A percentile compares a stretch with the other conserved stretches of the same genome.
These are phyloP conservation scores for Tylopilus vinaceipallidus DNA, from an alignment of 768 basidiomycete species.

Conservation along the genomic window DNA sequence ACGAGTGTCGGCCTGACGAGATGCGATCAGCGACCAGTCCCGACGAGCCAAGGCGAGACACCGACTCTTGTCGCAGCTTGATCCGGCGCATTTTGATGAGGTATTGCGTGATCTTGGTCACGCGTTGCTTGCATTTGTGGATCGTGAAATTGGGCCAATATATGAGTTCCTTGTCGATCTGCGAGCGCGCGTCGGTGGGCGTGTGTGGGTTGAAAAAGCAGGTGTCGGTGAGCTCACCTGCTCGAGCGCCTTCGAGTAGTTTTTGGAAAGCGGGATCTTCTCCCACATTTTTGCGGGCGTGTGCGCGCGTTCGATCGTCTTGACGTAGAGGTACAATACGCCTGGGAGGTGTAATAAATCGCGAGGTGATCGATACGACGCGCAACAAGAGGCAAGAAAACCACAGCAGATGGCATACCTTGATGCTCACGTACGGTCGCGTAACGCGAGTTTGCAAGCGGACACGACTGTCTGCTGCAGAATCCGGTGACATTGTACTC, in stretches of 20 bases:
- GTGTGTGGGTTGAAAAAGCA: background rate
- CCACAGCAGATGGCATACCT: constrained; percentile 45
- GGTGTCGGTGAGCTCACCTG: constrained; percentile 54
- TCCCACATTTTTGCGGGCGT: constrained; percentile 99
- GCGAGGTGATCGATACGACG: background rate
- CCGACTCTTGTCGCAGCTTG: constrained; percentile 83
- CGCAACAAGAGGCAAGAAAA: background rate
- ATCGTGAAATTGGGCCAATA: constrained; percentile 98
- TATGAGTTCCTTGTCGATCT: constrained; percentile 96
- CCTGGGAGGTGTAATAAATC: constrained; percentile 43
- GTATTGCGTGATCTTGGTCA: constrained; percentile 99
- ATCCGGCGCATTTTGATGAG: constrained; percentile 96
- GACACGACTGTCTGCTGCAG: constrained; percentile 93
- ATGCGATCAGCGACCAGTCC: background rate
- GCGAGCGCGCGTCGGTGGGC: background rate
- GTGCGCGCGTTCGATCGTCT: constrained; percentile 97
- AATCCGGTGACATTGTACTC: constrained; percentile 98
- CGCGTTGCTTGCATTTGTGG: constrained; percentile 98
- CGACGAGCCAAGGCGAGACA: constrained; percentile 7
- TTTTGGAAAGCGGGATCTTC: constrained; percentile 85
- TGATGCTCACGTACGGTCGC: constrained; percentile 98
- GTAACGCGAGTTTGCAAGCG: constrained; percentile 95
- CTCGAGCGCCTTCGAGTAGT: constrained; percentile 92
- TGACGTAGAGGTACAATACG: constrained; percentile 88
- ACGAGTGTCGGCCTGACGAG: constrained; percentile 78